Percentiles rank a stretch among this genome's conserved stretches.
phyloP scores from a whole-genome alignment of 148 eudicot species.

The Camellia granthamiana region DNA sequence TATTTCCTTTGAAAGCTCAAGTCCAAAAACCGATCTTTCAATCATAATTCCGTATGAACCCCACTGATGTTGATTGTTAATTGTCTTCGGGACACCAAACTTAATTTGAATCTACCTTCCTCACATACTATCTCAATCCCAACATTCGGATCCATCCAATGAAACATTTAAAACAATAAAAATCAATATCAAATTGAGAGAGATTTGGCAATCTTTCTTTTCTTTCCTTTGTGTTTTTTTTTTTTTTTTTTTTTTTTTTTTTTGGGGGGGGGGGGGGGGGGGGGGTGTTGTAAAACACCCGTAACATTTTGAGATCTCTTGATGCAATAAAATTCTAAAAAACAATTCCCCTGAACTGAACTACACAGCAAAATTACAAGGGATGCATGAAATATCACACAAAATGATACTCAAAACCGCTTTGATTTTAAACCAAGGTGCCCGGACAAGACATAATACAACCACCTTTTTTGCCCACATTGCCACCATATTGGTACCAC shows the following conservation, averaged over 20 bases:
- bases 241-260: background rate
- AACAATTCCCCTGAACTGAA: background rate
- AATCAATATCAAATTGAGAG: too few relatives aligned
- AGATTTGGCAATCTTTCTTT: too few relatives aligned
- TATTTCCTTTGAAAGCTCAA: too few relatives aligned
- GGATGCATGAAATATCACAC: background rate
- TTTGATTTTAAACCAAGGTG: constrained; percentile 18
- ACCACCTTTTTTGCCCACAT: constrained; percentile 57
- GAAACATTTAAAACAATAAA: too few relatives aligned
- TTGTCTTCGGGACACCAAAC: too few relatives aligned
- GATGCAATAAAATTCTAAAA: background rate
- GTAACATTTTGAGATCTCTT: background rate
- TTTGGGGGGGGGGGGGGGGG: background rate
- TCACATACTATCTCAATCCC: too few relatives aligned
- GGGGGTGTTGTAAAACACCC: too few relatives aligned
- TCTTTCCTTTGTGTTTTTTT: background rate
- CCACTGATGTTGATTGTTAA: too few relatives aligned
- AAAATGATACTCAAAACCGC: background rate
- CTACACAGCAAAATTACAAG: constrained; percentile 1
- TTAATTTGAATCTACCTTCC: too few relatives aligned
- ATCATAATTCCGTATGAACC: too few relatives aligned
- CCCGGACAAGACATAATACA: constrained; percentile 40
- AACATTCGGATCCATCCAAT: too few relatives aligned
- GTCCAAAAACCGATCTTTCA: too few relatives aligned
- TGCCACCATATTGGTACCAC: constrained; percentile 64